Evolutionary conservation across 805 yeast genomes (phyloP).

Genomic region (Clavispora asparagi): DNA sequence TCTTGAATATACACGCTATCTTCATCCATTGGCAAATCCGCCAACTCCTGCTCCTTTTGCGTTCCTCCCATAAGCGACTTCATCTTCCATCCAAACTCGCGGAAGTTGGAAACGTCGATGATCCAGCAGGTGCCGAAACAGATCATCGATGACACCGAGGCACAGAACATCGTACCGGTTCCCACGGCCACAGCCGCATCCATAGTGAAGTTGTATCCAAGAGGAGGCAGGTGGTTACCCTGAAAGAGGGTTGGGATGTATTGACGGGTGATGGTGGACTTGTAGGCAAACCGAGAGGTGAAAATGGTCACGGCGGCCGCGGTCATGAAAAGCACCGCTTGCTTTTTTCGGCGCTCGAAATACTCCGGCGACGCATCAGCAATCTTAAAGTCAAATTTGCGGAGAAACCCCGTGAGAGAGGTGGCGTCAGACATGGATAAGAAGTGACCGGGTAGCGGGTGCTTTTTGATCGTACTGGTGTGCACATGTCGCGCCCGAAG

Average conservation of each 20-base stretch:
- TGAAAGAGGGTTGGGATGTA: constrained; percentile 74
- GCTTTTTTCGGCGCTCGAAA: constrained; percentile 58
- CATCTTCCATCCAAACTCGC: constrained; percentile 70
- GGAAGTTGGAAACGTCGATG: constrained; percentile 60
- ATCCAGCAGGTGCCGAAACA: constrained; percentile 77
- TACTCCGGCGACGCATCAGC: constrained; percentile 43
- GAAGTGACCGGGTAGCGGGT: not conserved
- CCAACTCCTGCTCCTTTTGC: constrained; percentile 45
- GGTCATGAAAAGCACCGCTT: constrained; percentile 66
- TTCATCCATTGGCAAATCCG: constrained; percentile 48
- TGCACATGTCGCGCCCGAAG: not conserved
- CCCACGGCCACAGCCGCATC: constrained; percentile 86
- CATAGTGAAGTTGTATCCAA: constrained; percentile 63
- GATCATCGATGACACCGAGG: constrained; percentile 66
- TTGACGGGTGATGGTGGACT: constrained; percentile 68
- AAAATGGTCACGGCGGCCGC: constrained; percentile 68
- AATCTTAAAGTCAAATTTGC: constrained; percentile 22
- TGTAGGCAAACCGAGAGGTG: constrained; percentile 68
- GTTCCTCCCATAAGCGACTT: constrained; percentile 65
- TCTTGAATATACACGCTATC: constrained; percentile 56
- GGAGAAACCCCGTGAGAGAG: constrained; percentile 1
- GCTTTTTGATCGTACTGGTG: not conserved
- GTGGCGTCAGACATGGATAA: not conserved
- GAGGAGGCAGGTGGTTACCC: constrained; percentile 82
- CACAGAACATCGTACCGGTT: constrained; percentile 72